Evolutionary conservation across 1,284 basidiomycete genomes (phyloP), one percentile per base, ranked within the genome.

Genomic region (Ustanciosporium gigantosporum): DNA sequence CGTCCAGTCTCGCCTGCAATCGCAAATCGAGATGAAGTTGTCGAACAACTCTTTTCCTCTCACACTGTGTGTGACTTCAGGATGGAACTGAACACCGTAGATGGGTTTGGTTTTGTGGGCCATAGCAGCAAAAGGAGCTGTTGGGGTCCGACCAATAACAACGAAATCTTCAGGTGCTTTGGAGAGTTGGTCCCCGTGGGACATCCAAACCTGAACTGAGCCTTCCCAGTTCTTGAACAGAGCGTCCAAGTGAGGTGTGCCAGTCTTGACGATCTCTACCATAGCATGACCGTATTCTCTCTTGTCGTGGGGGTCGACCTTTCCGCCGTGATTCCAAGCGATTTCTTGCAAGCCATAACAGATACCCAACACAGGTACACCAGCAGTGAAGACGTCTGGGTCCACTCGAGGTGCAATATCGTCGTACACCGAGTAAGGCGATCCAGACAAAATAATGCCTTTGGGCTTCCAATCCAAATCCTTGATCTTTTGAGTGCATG

Each of bases 281-380:
- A 87, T 84, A 13, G 94, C 92, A 73, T 89, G 88, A 0, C 95
- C 95, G 77, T 98, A 99, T 81, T 98, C 95, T 65, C 93, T 85
- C 78, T 92, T 91, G 53, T 91, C 86, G 79, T 90, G 91, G 46
- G 88, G 87, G 22, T 87, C 86, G 29, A 99, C 91, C 66, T 88
- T 84, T 19, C 93, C 95, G 53, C 88, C 87, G 77, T 91, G 82
- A 57, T 87, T 88, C 85, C 88, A 90, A 16, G 93, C 92, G 57
- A 97, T 91, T 84, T 98, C 94, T 87, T 94, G 91, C n/a, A 98
- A 83, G 23, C 95, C 95, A 80, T 98, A 98, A 79, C 95, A 99
- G 59, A 98, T 97, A 37, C 95, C 95, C 15, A 99, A 83, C 45
- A 98, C 87, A 16, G 95, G 94, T 0, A 97, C 87, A 27, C 88